These are phyloP conservation scores for Pseudognaphalium luteoalbum DNA, from an alignment of 129 eudicot species.

Conservation along the genomic window DNA sequence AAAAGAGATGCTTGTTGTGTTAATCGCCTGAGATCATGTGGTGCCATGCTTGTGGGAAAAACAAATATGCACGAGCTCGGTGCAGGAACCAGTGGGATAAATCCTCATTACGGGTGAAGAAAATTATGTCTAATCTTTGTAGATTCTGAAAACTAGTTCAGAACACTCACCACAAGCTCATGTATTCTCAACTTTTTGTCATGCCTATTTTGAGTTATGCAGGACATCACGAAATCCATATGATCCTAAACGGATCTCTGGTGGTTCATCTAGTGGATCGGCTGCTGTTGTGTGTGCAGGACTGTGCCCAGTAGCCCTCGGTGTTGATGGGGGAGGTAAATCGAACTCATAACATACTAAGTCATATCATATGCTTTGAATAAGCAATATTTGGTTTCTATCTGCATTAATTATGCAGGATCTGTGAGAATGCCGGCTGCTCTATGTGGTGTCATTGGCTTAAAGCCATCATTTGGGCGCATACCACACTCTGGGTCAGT, in stretches of 20 bases:
- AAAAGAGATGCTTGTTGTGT: slow-evolving; percentile 83
- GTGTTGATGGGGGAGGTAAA: slow-evolving; percentile 99
- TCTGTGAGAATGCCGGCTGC: slow-evolving; percentile 98
- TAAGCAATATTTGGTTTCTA: slow-evolving; percentile 14
- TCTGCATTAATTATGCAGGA: slow-evolving; percentile 44
- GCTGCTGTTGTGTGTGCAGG: slow-evolving; percentile 98
- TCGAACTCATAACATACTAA: not conserved
- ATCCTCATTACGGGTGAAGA: slow-evolving; percentile 92
- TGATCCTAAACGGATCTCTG: slow-evolving; percentile 57
- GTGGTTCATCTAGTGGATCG: slow-evolving; percentile 99
- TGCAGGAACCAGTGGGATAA: slow-evolving; percentile 94
- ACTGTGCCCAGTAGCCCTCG: slow-evolving; percentile 89
- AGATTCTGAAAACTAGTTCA: slow-evolving; percentile 1
- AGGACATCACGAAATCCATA: slow-evolving; percentile 87
- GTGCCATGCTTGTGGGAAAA: slow-evolving; percentile 88
- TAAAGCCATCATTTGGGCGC: slow-evolving; percentile 89
- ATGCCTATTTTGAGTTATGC: not conserved
- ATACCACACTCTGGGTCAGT: slow-evolving; percentile 81
- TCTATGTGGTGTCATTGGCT: slow-evolving; percentile 91
- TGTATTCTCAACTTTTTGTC: not conserved
- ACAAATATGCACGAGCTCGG: slow-evolving; percentile 99
- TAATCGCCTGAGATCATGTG: slow-evolving; percentile 68
- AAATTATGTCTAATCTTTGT: not conserved
- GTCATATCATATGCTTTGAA: not conserved
- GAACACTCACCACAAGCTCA: slow-evolving; percentile 7